Evolutionary conservation across 768 basidiomycete genomes (phyloP).

Genomic region (Lentinula detonsa): DNA sequence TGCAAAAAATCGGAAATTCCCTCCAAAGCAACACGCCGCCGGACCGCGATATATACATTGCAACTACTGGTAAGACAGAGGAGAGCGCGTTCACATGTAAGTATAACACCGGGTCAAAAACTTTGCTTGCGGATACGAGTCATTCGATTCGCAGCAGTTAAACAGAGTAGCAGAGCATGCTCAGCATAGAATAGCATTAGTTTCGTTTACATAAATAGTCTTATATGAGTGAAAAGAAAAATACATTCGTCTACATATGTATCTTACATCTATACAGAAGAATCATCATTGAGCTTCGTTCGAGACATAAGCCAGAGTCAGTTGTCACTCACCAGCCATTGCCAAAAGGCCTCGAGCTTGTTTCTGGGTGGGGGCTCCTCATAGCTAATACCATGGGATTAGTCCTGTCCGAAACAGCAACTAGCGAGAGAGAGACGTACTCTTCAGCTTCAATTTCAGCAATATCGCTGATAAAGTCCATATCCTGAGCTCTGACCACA

Average conservation of each 20-base stretch:
- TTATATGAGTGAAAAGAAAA: background rate
- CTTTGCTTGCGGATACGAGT: too few species aligned
- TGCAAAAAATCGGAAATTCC: too few species aligned
- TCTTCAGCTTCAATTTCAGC: slow-evolving; percentile 65
- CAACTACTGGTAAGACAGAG: too few species aligned
- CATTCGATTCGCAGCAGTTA: too few species aligned
- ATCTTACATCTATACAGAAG: background rate
- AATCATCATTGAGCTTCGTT: background rate
- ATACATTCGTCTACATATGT: background rate
- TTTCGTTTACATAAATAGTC: background rate
- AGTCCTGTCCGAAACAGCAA: background rate
- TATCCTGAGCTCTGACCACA: slow-evolving; percentile 48
- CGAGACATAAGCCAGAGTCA: background rate
- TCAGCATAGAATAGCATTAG: background rate
- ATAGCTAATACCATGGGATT: slow-evolving; percentile 27
- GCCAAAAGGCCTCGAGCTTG: slow-evolving; percentile 66
- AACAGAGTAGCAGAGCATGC: background rate
- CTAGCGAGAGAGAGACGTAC: slow-evolving; percentile 21
- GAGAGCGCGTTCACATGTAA: too few species aligned
- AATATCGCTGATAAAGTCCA: slow-evolving; percentile 79
- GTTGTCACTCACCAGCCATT: slow-evolving; percentile 60
- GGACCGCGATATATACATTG: too few species aligned
- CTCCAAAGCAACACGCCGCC: too few species aligned
- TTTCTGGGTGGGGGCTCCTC: slow-evolving; percentile 73
- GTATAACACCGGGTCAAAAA: too few species aligned